Conservation (phyloP, 2,329 filamentous ascomycete genomes). For the Chrysosporium keratinophilum region DNA sequence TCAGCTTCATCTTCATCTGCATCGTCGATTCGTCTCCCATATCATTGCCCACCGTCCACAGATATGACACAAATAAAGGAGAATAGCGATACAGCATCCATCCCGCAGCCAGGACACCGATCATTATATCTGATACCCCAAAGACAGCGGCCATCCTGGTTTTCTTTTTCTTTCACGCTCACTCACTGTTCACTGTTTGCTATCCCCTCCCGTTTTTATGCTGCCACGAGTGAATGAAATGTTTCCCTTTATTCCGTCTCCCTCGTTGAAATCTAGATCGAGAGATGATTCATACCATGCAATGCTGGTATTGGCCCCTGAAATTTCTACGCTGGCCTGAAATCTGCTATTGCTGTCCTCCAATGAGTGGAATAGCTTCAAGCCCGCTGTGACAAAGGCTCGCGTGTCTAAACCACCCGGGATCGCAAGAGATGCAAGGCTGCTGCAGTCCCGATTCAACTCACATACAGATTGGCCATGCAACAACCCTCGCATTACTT, state of each 20-base stretch:
- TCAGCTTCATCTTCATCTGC: no score
- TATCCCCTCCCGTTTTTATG: background rate
- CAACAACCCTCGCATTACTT: background rate
- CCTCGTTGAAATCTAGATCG: slow-evolving; percentile 3
- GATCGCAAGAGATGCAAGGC: no score
- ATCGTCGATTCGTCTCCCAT: background rate
- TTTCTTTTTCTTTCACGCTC: no score
- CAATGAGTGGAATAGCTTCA: background rate
- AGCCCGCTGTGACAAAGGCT: background rate
- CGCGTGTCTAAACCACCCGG: background rate
- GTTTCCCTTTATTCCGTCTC: background rate
- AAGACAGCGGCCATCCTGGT: no score
- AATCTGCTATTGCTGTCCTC: background rate
- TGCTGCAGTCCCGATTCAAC: no score
- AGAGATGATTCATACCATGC: slow-evolving; percentile 1
- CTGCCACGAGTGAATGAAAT: background rate
- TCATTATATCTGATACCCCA: no score
- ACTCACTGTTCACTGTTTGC: slow-evolving; percentile 2
- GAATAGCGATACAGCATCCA: no score
- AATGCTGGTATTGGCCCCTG: slow-evolving; percentile 5
- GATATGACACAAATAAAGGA: no score
- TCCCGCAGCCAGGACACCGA: no score
- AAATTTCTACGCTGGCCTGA: background rate
- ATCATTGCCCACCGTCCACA: background rate
- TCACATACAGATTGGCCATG: background rate